These are phyloP conservation scores for Acanthamoeba castellanii DNA, from an alignment of 208 protist species.

Conservation along the genomic window DNA sequence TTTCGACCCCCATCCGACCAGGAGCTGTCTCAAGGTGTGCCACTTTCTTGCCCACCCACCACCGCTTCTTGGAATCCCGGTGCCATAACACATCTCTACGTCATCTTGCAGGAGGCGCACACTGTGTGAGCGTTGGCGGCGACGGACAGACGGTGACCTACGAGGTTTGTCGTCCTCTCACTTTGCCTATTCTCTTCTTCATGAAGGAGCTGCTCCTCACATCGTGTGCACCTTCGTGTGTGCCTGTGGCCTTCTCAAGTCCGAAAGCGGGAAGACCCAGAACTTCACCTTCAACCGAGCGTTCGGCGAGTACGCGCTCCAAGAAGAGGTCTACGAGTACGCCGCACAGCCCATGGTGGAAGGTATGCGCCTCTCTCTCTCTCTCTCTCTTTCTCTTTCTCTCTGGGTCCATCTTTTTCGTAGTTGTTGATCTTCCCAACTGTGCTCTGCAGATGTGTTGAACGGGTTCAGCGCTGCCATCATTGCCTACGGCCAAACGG, in stretches of 20 bases:
- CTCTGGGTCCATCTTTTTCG: neutral
- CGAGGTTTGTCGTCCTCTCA: neutral
- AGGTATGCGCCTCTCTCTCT: neutral
- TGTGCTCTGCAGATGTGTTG: slow-evolving; percentile 63
- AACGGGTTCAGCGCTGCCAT: slow-evolving; percentile 64
- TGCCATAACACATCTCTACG: neutral
- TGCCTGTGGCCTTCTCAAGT: neutral
- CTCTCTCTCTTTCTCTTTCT: neutral
- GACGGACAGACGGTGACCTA: neutral
- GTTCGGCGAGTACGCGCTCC: slow-evolving; percentile 3
- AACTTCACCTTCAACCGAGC: slow-evolving; percentile 19
- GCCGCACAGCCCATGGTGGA: slow-evolving; percentile 30
- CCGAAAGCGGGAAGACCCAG: neutral
- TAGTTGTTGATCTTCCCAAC: neutral
- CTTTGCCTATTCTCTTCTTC: neutral
- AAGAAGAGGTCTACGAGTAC: slow-evolving; percentile 60
- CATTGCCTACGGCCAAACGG: slow-evolving; percentile 79
- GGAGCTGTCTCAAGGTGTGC: slow-evolving; percentile 17
- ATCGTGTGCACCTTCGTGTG: neutral
- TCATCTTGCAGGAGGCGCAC: neutral
- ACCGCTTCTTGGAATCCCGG: neutral
- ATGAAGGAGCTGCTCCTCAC: neutral
- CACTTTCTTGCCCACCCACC: neutral
- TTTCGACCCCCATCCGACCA: slow-evolving; percentile 19
- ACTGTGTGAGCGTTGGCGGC: neutral